Base-by-base conservation (phyloP, 1,139 yeast genomes). In the Protomyces inundatus region DNA sequence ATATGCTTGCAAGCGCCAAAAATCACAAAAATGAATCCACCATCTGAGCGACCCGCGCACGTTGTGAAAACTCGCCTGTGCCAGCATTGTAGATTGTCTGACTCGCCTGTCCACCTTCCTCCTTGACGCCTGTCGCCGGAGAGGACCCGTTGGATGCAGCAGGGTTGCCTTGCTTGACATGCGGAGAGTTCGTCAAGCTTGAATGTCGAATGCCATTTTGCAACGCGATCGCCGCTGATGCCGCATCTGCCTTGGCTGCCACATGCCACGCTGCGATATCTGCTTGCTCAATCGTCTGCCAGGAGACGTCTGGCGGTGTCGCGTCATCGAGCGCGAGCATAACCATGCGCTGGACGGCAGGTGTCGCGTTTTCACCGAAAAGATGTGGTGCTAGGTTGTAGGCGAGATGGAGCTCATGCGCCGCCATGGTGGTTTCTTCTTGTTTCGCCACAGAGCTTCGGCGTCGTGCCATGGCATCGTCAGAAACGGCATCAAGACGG, bases 381-480 rank as follows among this genome's bases (percentile, higher is more conserved):
- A 52, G 42, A 14, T 58, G 62, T 9, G 62, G 62, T 16, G 62
- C 52, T 35, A 58, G 56, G 45, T 33, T 23, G 32, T 58, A 39
- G 12, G 56, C 54, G 14, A 58, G 35, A 32, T 55, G 56, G 45
- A 58, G 33, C 14, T 58, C 62, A 9, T 58, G 52, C 35, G 62
- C 52, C n/a, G 52, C 42, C 42, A 58, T 9, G 42, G 42, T 45
- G n/a, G 34, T 45, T 45, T 45, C 40, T 33, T 52, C 42, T 16
- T 34, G 42, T 9, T 34, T 34, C 12, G 2, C 35, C 14, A 32
- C 40, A 30, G 51, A 16, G 33, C 48, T 23, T 16, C 32, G n/a
- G 30, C 33, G 32, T 6, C 33, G 50, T 30, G 23, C 30, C 54
- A 42, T 14, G 50, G 50, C 23, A 4, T 32, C 37, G 50, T 52